Evolutionary conservation across 257 asterid genomes (phyloP), one percentile per base, ranked within the genome.

Genomic region (Cruciata laevipes): DNA sequence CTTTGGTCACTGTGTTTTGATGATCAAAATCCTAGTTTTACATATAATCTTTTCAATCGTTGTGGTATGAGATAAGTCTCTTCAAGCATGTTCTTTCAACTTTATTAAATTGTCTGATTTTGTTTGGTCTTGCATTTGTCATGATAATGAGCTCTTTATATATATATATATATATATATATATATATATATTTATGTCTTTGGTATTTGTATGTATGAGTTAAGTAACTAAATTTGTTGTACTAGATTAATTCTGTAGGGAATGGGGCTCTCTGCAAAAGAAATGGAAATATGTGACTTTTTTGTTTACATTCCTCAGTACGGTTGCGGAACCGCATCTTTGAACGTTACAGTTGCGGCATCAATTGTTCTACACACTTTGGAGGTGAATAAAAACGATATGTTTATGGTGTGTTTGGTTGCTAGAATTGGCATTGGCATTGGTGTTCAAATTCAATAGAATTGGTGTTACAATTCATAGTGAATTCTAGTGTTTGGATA

Each of bases 251-350:
- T n/a, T n/a, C n/a, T n/a, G n/a, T 59, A 94, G 99, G 99, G 99
- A 73, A 78, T 83, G 18, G 97, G 97, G 76, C 97, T 94, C 73
- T 94, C 99, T 37, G 86, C 88, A n/a, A 90, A 88, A 77, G 95
- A 94, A 78, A 79, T 88, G 80, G 96, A 90, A 86, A 90, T 94
- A 47, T 94, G 97, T 21, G 97, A 94, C 74, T 90, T 84, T 73
- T 94, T 94, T 75, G 82, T 94, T 52, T 94, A 94, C 69, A 94
- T 94, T 84, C 97, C 99, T 49, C 99, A 90, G 68, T 94, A 90
- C 68, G 97, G 97, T 0, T 85, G 89, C 70, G 99, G 97, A 52
- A 94, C 99, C 57, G 99, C 99, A 56, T 94, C 99, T 23, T 53
- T 94, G 73, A 94, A 94, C 61, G 99, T 94, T 32, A 90, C 97